Percentiles rank a stretch among this genome's conserved stretches.
Evolutionary conservation across 805 yeast genomes (phyloP).

Genomic region (Candida endomychidarum): DNA sequence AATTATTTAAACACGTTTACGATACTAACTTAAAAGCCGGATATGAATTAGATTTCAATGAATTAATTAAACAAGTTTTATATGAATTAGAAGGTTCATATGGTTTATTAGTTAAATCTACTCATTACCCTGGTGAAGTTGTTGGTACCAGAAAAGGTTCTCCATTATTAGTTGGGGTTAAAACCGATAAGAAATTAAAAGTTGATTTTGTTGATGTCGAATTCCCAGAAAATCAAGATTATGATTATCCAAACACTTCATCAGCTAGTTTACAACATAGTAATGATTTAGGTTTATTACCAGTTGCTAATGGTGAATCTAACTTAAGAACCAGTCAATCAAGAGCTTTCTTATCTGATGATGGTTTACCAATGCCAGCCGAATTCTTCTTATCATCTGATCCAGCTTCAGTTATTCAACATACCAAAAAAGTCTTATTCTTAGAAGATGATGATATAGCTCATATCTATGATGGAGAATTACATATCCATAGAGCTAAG

Average conservation of each 20-base stretch:
- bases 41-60: conserved; percentile 80
- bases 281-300: conserved; percentile 40
- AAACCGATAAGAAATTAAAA: conserved; percentile 90
- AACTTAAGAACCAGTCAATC: conserved; percentile 85
- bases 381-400: conserved; percentile 96
- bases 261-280: conserved; percentile 17
- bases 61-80: conserved; percentile 87
- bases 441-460: conserved; percentile 99
- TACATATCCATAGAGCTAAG: conserved; percentile 96
- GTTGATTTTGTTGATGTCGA: conserved; percentile 98
- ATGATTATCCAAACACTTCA: conserved; percentile 7
- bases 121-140: conserved; percentile 92
- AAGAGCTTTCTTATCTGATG: conserved; percentile 94
- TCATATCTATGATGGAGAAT: conserved; percentile 95
- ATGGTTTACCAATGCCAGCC: conserved; percentile 87
- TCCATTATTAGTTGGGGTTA: conserved; percentile 95
- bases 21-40: conserved; percentile 74
- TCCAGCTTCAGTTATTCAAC: conserved; percentile 94
- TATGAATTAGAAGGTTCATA: conserved; percentile 96
- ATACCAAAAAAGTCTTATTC: conserved; percentile 94
- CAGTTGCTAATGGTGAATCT: conserved; percentile 54
- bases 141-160: conserved; percentile 98
- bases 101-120: conserved; percentile 89
- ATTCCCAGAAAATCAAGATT: conserved; percentile 64
- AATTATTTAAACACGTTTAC: conserved; percentile 86